These are phyloP conservation scores for Cruciata laevipes DNA, from an alignment of 257 asterid species.

Conservation along the genomic window DNA sequence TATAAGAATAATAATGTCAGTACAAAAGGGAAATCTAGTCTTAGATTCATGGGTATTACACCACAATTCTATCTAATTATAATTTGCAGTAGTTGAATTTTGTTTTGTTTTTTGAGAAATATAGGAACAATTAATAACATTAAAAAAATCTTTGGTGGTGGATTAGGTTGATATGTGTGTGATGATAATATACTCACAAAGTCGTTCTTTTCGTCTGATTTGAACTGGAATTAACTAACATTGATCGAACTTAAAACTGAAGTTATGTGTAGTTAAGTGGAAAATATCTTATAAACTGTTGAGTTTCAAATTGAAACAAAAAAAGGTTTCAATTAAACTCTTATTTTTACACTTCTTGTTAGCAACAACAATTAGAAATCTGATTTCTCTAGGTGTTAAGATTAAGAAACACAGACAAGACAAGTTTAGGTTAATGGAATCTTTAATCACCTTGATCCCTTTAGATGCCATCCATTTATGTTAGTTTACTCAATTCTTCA, in stretches of 20 bases:
- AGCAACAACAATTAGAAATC: neutral
- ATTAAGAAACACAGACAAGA: slow-evolving; percentile 19
- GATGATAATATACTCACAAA: neutral
- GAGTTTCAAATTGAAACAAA: neutral
- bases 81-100: neutral
- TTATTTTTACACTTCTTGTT: neutral
- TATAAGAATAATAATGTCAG: neutral
- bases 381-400: neutral
- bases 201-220: neutral
- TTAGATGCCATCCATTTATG: slow-evolving; percentile 11
- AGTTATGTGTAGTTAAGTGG: neutral
- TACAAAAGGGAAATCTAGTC: neutral
- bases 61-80: neutral
- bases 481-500: slow-evolving; percentile 12
- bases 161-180: neutral
- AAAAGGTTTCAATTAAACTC: neutral
- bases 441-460: slow-evolving; percentile 10
- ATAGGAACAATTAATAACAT: neutral
- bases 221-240: neutral
- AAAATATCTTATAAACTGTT: too few species aligned
- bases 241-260: too few species aligned
- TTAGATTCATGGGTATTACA: too few species aligned
- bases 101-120: neutral
- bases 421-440: slow-evolving; percentile 16
- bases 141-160: neutral